Conservation (phyloP, 805 yeast genomes). For the Pichia occidentalis region DNA sequence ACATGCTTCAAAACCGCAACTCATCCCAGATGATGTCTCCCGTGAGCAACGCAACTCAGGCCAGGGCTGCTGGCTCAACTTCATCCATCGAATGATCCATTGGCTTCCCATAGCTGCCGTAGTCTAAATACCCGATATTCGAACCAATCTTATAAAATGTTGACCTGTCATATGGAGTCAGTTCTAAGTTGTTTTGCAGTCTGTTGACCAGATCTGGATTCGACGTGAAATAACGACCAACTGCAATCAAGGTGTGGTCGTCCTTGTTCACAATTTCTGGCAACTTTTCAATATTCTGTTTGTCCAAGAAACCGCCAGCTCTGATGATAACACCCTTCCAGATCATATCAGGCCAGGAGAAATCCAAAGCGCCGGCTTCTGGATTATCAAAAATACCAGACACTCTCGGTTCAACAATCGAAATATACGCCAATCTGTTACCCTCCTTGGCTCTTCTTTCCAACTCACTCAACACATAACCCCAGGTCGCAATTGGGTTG, state of each 20-base stretch:
- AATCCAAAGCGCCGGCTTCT: conserved; percentile 8
- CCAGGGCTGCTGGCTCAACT: conserved; percentile 10
- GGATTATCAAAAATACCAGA: conserved; percentile 38
- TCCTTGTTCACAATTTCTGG: conserved; percentile 20
- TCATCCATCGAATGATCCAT: conserved; percentile 13
- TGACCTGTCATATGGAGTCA: conserved; percentile 35
- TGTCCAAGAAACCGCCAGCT: conserved; percentile 23
- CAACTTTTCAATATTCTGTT: conserved; percentile 17
- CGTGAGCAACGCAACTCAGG: too few relatives aligned
- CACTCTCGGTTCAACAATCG: conserved; percentile 59
- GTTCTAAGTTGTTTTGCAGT: conserved; percentile 29
- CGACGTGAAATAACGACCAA: conserved; percentile 35
- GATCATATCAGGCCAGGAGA: conserved; percentile 16
- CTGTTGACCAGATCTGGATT: conserved; percentile 40
- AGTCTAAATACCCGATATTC: conserved; percentile 15
- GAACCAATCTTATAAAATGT: conserved; percentile 30
- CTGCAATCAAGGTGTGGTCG: conserved; percentile 38
- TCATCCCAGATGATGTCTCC: too few relatives aligned
- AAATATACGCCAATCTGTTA: conserved; percentile 21
- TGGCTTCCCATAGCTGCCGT: conserved; percentile 11
- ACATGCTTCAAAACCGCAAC: too few relatives aligned
- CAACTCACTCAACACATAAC: conserved; percentile 34
- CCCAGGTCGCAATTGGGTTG: conserved; percentile 31
- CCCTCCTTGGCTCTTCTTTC: conserved; percentile 26
- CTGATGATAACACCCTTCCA: conserved; percentile 22